Evolutionary conservation across 352 stramenopile genomes (phyloP), one percentile per base, ranked within the genome.

Genomic region (Globisporangium alternatum): DNA sequence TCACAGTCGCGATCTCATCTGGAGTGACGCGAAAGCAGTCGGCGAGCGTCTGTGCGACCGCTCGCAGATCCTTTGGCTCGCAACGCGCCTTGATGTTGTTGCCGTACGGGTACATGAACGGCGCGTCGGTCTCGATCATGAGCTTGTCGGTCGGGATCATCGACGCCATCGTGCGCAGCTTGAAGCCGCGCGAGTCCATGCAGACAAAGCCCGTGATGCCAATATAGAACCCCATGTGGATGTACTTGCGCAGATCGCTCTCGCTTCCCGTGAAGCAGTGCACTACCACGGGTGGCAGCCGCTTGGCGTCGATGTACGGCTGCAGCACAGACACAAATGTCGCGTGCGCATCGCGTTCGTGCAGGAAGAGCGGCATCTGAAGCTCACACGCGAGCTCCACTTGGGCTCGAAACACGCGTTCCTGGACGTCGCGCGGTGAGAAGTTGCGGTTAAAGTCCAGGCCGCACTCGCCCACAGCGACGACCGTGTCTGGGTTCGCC

Each of bases 381-480:
- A 89, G 75, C 60, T 91, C 72, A 43, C 82, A 87, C 8, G 82
- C 80, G 22, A 99, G 78, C 60, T 91, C 76, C 28, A 99, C 77
- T 62, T 99, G 97, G 0, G 76, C 68, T 41, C 81, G 65, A 43
- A 99, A 97, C 8, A 89, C 89, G 10, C 83, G 68, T 55, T 92
- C 58, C 69, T 99, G 95, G 37, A 83, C 80, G 47, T 98, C 90
- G 48, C 93, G 92, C 13, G 80, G 71, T 62, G 85, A 97, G 80
- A 98, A 99, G 60, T 98, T 77, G 35, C 95, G 88, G 77, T 98
- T 97, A 67, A 98, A 99, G 74, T 99, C 96, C 17, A 99, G 76
- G 45, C 96, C 97, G 65, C 91, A 98, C 74, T 99, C 97, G 49
- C 96, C 97, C 25, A 99, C 80, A 15, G 96, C 97, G 35, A 92